phyloP scores from a whole-genome alignment of 768 basidiomycete species.

The Mycena polygramma region DNA sequence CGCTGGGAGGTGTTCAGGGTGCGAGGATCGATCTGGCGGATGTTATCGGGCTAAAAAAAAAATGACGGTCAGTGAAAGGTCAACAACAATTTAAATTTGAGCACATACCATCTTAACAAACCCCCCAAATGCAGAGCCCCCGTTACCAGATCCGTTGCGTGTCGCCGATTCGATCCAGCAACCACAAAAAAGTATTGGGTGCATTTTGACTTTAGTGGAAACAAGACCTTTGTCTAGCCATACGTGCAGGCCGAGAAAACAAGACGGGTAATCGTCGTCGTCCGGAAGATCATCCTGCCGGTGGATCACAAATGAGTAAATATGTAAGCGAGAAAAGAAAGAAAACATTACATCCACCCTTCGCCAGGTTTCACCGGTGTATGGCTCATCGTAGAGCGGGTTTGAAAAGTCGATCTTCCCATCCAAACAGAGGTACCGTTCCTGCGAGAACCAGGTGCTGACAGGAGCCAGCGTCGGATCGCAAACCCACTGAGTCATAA shows the following conservation, averaged over 20 bases:
- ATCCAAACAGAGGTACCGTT: neutral
- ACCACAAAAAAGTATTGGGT: constrained; percentile 36
- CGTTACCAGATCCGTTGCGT: constrained; percentile 41
- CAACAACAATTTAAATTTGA: too few species aligned
- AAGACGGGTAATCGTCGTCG: constrained; percentile 9
- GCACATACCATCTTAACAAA: constrained; percentile 33
- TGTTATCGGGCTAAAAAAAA: constrained; percentile 1
- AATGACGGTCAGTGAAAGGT: too few species aligned
- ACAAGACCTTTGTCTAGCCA: constrained; percentile 41
- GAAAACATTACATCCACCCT: constrained; percentile 26
- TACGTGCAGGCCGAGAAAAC: constrained; percentile 31
- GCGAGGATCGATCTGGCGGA: constrained; percentile 15
- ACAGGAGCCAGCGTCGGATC: neutral
- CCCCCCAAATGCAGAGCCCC: constrained; percentile 32
- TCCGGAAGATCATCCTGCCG: constrained; percentile 6
- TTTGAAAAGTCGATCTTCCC: neutral
- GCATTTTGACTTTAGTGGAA: constrained; percentile 37
- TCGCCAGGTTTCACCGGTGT: constrained; percentile 36
- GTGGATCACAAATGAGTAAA: neutral
- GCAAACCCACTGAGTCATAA: neutral
- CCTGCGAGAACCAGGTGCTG: neutral
- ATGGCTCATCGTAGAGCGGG: constrained; percentile 34
- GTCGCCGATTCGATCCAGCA: constrained; percentile 34
- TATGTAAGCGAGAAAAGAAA: neutral
- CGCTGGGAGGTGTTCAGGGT: neutral